Evolutionary conservation across 2,329 filamentous ascomycete genomes (phyloP).

Genomic region (Pleoardoris graminearum): DNA sequence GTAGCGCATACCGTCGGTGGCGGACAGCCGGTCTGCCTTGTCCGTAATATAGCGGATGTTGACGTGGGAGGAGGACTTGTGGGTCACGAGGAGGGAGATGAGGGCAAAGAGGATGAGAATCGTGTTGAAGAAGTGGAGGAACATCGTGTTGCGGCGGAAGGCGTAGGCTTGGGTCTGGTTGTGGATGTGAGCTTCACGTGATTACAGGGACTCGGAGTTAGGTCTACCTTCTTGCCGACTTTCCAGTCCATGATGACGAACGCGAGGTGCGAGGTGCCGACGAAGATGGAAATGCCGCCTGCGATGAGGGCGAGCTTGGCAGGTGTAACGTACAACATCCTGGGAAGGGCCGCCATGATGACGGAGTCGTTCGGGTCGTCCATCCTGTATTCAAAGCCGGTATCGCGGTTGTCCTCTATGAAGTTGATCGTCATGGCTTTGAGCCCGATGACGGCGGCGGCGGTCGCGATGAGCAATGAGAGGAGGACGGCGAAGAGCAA

Average conservation of each 20-base stretch:
- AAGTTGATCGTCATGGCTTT: slow-evolving; percentile 39
- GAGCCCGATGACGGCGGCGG: slow-evolving; percentile 28
- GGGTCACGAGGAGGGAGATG: slow-evolving; percentile 35
- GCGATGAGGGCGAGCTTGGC: slow-evolving; percentile 35
- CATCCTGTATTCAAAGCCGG: slow-evolving; percentile 34
- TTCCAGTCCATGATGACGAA: slow-evolving; percentile 34
- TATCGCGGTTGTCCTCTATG: slow-evolving; percentile 36
- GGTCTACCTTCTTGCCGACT: slow-evolving; percentile 26
- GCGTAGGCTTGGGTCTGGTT: slow-evolving; percentile 35
- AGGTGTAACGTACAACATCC: slow-evolving; percentile 28
- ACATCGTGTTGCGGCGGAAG: slow-evolving; percentile 42
- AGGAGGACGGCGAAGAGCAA: slow-evolving; percentile 24
- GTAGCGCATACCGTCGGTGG: slow-evolving; percentile 31
- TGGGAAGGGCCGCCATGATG: slow-evolving; percentile 36
- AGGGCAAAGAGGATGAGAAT: slow-evolving; percentile 38
- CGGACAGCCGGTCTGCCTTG: slow-evolving; percentile 19
- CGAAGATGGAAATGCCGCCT: slow-evolving; percentile 25
- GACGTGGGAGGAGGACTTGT: slow-evolving; percentile 36
- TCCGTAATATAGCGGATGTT: slow-evolving; percentile 29
- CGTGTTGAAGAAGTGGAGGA: slow-evolving; percentile 35
- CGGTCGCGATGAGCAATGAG: slow-evolving; percentile 22
- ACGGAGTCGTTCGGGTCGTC: slow-evolving; percentile 16
- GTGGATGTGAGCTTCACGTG: background rate
- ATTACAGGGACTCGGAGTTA: background rate
- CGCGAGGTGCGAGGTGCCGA: slow-evolving; percentile 25